Conservation (phyloP, 495 filamentous ascomycete species). For the Penicillium herquei region DNA sequence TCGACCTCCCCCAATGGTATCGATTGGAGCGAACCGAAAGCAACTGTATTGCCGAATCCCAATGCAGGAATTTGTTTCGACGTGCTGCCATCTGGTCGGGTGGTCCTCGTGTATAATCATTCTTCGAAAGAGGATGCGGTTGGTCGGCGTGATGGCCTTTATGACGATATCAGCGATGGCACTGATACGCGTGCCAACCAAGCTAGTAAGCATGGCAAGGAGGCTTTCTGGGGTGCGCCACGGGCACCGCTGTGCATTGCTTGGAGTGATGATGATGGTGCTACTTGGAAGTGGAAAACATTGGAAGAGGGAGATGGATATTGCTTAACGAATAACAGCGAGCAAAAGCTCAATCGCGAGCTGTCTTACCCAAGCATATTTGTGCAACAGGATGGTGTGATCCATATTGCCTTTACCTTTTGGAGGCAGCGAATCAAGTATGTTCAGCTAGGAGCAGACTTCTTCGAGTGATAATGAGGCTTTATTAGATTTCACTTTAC, state of each 20-base stretch:
- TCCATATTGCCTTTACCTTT: constrained; percentile 26
- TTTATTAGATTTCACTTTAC: neutral
- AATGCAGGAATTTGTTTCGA: constrained; percentile 27
- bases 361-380: constrained; percentile 26
- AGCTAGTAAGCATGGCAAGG: constrained; percentile 19
- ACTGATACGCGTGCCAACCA: constrained; percentile 21
- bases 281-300: constrained; percentile 17
- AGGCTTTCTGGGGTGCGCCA: constrained; percentile 29
- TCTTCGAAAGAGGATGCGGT: constrained; percentile 22
- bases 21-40: constrained; percentile 19
- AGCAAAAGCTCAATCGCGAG: constrained; percentile 25
- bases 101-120: constrained; percentile 25
- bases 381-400: constrained; percentile 8
- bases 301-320: constrained; percentile 26
- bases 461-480: constrained; percentile 4
- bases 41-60: constrained; percentile 22
- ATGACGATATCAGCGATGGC: constrained; percentile 26
- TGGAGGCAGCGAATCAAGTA: constrained; percentile 29
- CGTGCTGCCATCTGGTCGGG: constrained; percentile 22
- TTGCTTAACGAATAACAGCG: constrained; percentile 27
- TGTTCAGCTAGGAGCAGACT: constrained; percentile 17
- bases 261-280: constrained; percentile 24
- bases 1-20: constrained; percentile 21
- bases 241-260: constrained; percentile 22
- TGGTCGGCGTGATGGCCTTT: constrained; percentile 22